Conservation (phyloP, 495 filamentous ascomycete species). For the Aspergillus affinis region DNA sequence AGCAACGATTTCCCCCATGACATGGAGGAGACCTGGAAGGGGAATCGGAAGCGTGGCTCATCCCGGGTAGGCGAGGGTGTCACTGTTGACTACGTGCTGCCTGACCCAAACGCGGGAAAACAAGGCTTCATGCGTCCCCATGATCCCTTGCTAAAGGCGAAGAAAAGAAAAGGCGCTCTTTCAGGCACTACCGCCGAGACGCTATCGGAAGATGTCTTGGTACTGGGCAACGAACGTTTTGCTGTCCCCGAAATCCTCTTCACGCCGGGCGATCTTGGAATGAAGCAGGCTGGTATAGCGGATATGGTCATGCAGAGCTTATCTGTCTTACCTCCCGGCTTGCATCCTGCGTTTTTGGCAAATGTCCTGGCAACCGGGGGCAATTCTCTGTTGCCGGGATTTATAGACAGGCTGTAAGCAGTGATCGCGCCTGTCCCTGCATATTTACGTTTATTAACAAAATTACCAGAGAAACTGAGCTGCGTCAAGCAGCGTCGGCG, state of each 20-base stretch:
- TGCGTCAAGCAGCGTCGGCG: slow-evolving; percentile 70
- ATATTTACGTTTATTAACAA: slow-evolving; percentile 11
- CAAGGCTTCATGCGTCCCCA: slow-evolving; percentile 76
- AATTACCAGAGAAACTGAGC: slow-evolving; percentile 58
- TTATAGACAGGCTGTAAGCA: slow-evolving; percentile 71
- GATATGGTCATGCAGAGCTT: slow-evolving; percentile 80
- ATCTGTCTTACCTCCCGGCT: slow-evolving; percentile 67
- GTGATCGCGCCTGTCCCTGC: not conserved
- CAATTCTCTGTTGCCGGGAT: slow-evolving; percentile 75
- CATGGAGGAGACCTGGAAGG: slow-evolving; percentile 82
- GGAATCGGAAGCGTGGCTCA: slow-evolving; percentile 52
- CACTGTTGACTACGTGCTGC: slow-evolving; percentile 88
- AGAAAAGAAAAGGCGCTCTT: slow-evolving; percentile 54
- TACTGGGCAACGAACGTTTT: slow-evolving; percentile 90
- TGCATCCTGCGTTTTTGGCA: slow-evolving; percentile 76
- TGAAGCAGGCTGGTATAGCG: slow-evolving; percentile 80
- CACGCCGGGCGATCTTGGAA: slow-evolving; percentile 79
- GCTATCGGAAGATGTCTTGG: slow-evolving; percentile 75
- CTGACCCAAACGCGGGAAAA: slow-evolving; percentile 77
- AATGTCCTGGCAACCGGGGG: slow-evolving; percentile 91
- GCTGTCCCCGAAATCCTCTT: slow-evolving; percentile 88
- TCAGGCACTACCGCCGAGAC: slow-evolving; percentile 54
- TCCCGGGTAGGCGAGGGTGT: slow-evolving; percentile 59
- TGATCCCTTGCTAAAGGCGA: slow-evolving; percentile 61
- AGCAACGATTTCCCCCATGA: slow-evolving; percentile 75